Evolutionary conservation across 805 yeast genomes (phyloP).

Genomic region (Lipomyces sp.): DNA sequence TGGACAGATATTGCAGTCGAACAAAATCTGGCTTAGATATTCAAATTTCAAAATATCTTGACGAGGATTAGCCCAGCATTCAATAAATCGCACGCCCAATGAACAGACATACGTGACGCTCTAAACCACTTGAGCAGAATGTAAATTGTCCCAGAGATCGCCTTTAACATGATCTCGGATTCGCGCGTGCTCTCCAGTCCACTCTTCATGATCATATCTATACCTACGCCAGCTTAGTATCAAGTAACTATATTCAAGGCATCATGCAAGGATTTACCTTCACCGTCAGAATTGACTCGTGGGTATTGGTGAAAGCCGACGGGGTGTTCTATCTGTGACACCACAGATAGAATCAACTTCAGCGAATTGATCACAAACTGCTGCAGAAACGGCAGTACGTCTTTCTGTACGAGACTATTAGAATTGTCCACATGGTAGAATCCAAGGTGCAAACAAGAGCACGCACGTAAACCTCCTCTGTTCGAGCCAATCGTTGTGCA

Average conservation of each 20-base stretch:
- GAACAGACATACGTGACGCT: slow-evolving; percentile 44
- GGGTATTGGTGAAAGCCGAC: slow-evolving; percentile 3
- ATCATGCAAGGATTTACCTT: not conserved
- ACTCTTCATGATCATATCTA: slow-evolving; percentile 4
- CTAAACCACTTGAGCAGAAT: slow-evolving; percentile 74
- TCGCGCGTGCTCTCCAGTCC: slow-evolving; percentile 39
- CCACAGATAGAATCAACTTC: slow-evolving; percentile 58
- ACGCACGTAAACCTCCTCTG: slow-evolving; percentile 18
- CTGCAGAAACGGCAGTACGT: slow-evolving; percentile 53
- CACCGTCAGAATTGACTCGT: not conserved
- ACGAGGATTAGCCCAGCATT: not conserved
- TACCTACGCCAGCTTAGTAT: not conserved
- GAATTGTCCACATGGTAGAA: too few species aligned
- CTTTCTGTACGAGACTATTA: slow-evolving; percentile 46
- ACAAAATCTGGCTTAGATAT: slow-evolving; percentile 64
- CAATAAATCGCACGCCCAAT: not conserved
- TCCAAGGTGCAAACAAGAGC: too few species aligned
- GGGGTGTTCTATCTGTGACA: slow-evolving; percentile 30
- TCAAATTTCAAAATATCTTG: slow-evolving; percentile 68
- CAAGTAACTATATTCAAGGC: not conserved
- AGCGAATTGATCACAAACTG: slow-evolving; percentile 63
- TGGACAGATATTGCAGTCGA: slow-evolving; percentile 50
- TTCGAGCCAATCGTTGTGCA: slow-evolving; percentile 4
- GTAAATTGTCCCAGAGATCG: slow-evolving; percentile 52
- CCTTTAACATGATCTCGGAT: slow-evolving; percentile 62